Evolutionary conservation across 2,329 filamentous ascomycete genomes (phyloP), one percentile per base, ranked within the genome.

Genomic region (Grosmannia serpens): DNA sequence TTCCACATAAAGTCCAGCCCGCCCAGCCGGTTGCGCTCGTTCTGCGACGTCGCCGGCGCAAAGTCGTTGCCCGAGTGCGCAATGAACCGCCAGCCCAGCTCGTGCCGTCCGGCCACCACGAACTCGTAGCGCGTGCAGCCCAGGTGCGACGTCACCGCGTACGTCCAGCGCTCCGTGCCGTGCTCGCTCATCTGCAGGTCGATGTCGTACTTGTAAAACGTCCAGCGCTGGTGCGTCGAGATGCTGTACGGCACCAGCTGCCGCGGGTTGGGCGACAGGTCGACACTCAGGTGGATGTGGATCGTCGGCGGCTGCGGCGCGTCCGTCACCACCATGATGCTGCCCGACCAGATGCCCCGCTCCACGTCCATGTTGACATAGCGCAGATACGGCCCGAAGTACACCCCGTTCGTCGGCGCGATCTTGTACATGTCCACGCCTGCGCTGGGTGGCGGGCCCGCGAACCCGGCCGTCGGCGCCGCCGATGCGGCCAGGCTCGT

Each of bases 81-180:
- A 65, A 97, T 88, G 70, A 97, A 97, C 27, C 92, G 86, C 94
- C 94, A 99, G 67, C 87, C 91, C 0, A 85, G 89, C 74, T 99
- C 94, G 64, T 90, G 78, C 60, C 89, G 86, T 8, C 92, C 92
- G 24, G 94, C 94, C 22, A 99, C 89, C 24, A 96, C 80, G 70
- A 99, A 99, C 68, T 99, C 94, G 71, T 97, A 99, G 29, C 94
- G 83, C n/a, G 94, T 97, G 73, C 94, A 99, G 38, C 94, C 94
- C 24, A 97, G 78, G 67, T 97, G 91, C 1, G 94, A 97, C 0
- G 94, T 99, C 56, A 99, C 91, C 1, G 94, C 94, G 68, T 99
- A 99, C 0, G 94, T 99, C 94, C 94, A 99, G 68, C 94, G 88
- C 63, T 85, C 82, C 0, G 90, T 87, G 33, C 83, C 81, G 29